Evolutionary conservation across 345 rosid genomes (phyloP).

Genomic region (Aquilaria sinensis): DNA sequence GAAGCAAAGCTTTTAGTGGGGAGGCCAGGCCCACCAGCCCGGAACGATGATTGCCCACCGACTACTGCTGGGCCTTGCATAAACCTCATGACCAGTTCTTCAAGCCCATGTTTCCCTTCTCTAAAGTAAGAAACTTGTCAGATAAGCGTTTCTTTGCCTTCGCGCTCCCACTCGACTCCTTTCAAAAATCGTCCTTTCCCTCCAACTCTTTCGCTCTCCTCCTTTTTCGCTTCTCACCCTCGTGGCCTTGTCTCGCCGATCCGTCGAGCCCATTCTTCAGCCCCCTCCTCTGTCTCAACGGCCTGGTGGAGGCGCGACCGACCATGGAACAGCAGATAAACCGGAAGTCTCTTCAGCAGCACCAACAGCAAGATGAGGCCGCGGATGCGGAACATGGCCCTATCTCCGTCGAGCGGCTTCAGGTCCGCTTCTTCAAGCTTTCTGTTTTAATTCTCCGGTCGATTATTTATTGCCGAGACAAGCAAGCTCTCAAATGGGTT

Average conservation of each 20-base stretch:
- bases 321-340: constrained; percentile 34
- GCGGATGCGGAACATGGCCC: constrained; percentile 42
- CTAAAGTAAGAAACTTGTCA: too few relatives aligned
- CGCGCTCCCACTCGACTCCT: constrained; percentile 4
- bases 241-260: not conserved
- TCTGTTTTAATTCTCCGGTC: not conserved
- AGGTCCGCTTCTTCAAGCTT: constrained; percentile 19
- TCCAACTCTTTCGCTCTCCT: constrained; percentile 15
- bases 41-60: too few relatives aligned
- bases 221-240: too few relatives aligned
- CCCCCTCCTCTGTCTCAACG: not conserved
- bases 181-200: constrained; percentile 27
- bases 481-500: too few relatives aligned
- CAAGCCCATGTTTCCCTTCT: too few relatives aligned
- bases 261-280: constrained; percentile 5
- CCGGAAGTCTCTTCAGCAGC: constrained; percentile 10
- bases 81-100: too few relatives aligned
- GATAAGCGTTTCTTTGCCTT: too few relatives aligned
- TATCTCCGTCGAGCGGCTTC: constrained; percentile 43
- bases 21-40: too few relatives aligned
- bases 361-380: constrained; percentile 25
- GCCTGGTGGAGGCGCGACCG: not conserved
- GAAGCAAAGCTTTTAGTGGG: too few relatives aligned
- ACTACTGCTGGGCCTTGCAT: too few relatives aligned
- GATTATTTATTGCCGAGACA: too few relatives aligned